A percentile compares a stretch with the other conserved stretches of the same genome.
Evolutionary conservation across 148 eudicot genomes (phyloP).

Genomic region (Cornus controversa): DNA sequence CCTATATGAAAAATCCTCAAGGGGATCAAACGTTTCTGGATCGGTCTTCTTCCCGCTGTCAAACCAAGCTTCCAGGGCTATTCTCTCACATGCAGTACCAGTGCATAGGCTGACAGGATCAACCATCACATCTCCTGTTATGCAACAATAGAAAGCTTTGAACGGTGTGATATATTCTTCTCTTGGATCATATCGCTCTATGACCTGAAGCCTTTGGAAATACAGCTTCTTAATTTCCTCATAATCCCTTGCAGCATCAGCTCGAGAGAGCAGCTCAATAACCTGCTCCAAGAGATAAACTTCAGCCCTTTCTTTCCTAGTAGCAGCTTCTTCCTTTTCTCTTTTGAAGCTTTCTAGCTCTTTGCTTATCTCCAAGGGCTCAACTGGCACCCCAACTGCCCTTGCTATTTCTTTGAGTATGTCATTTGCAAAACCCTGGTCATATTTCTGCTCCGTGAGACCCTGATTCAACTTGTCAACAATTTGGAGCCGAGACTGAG

Average conservation of each 20-base stretch:
- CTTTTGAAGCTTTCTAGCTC: conserved; percentile 32
- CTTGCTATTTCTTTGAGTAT: conserved; percentile 36
- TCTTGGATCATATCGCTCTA: conserved; percentile 28
- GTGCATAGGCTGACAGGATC: conserved; percentile 51
- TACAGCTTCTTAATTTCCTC: conserved; percentile 33
- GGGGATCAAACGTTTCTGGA: conserved; percentile 36
- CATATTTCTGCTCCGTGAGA: conserved; percentile 23
- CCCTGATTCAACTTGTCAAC: conserved; percentile 36
- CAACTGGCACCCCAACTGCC: conserved; percentile 38
- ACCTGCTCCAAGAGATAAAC: conserved; percentile 35
- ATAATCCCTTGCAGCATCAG: conserved; percentile 46
- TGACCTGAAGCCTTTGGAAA: conserved; percentile 34
- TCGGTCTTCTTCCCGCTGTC: conserved; percentile 35
- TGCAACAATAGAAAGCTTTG: conserved; percentile 37
- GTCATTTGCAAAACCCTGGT: conserved; percentile 34
- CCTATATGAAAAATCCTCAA: conserved; percentile 36
- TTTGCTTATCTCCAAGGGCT: conserved; percentile 32
- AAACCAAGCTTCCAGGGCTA: conserved; percentile 36
- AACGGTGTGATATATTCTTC: conserved; percentile 35
- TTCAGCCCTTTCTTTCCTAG: conserved; percentile 41
- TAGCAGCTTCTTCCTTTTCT: conserved; percentile 37
- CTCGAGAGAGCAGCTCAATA: conserved; percentile 39
- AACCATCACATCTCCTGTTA: conserved; percentile 32
- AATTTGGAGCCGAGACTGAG: conserved; percentile 23
- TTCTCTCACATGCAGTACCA: conserved; percentile 45